These are phyloP conservation scores for Williopsis jadinii DNA, from an alignment of 1,139 yeast genomes.

Conservation along the genomic window DNA sequence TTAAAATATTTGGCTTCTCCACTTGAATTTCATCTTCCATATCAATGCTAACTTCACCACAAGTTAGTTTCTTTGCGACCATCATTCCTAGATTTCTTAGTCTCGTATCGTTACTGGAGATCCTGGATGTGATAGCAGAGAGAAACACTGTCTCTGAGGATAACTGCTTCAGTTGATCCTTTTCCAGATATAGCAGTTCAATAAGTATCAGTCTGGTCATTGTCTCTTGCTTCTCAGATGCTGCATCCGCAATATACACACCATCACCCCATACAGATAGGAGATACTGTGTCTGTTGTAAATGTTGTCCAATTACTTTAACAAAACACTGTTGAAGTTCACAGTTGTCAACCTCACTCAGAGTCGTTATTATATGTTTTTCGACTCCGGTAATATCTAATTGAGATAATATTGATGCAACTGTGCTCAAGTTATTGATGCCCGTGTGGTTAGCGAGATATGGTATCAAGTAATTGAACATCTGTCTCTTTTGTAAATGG, in stretches of 20 bases:
- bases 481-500: constrained; percentile 18
- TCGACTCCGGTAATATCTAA: constrained; percentile 15
- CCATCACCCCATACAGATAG: constrained; percentile 22
- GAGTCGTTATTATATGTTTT: constrained; percentile 5
- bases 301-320: constrained; percentile 4
- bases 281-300: constrained; percentile 1
- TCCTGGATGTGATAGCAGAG: constrained; percentile 27
- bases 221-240: constrained; percentile 11
- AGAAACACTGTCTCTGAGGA: constrained; percentile 24
- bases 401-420: constrained; percentile 16
- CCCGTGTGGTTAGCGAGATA: constrained; percentile 18
- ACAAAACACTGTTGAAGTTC: constrained; percentile 21
- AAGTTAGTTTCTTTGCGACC: constrained; percentile 29
- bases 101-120: constrained; percentile 21
- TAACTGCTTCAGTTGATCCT: constrained; percentile 11
- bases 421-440: constrained; percentile 10
- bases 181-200: constrained; percentile 13
- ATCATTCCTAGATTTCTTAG: constrained; percentile 31
- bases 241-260: constrained; percentile 14
- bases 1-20: constrained; percentile 8
- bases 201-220: constrained; percentile 21
- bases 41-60: constrained; percentile 25
- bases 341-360: constrained; percentile 16
- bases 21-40: constrained; percentile 23
- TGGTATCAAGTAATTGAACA: constrained; percentile 19